These are phyloP conservation scores for Colletotrichum sp. DNA, from an alignment of 2,329 filamentous ascomycete genomes.

Conservation along the genomic window DNA sequence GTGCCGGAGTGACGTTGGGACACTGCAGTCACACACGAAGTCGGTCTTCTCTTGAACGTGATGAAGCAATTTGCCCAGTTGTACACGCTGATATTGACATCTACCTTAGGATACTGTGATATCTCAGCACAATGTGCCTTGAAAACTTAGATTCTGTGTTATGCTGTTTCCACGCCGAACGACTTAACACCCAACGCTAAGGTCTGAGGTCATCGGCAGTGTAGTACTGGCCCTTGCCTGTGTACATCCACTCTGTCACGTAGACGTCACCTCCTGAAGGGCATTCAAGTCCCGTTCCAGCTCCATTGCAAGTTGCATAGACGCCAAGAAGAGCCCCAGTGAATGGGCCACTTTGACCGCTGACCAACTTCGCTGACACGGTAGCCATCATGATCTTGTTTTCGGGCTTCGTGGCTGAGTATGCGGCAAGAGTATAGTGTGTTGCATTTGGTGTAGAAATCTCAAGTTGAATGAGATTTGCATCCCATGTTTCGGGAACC, in stretches of 20 bases:
- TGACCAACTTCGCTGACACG: neutral
- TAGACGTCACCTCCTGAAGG: neutral
- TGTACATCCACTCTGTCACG: neutral
- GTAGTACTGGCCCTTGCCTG: neutral
- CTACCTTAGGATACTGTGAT: accelerated
- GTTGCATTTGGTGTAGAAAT: neutral
- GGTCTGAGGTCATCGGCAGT: neutral
- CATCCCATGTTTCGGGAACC: accelerated
- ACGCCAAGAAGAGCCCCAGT: neutral
- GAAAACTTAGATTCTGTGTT: accelerated
- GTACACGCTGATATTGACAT: neutral
- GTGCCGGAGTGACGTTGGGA: neutral
- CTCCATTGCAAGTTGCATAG: neutral
- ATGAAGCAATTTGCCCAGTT: neutral
- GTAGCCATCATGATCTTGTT: neutral
- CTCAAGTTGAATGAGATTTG: accelerated
- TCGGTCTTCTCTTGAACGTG: neutral
- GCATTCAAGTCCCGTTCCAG: neutral
- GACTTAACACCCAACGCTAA: neutral
- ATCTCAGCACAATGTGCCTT: accelerated
- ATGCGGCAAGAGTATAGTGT: neutral
- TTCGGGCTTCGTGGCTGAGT: neutral
- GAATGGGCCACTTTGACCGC: neutral
- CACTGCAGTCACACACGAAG: neutral
- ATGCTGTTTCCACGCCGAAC: accelerated